A percentile compares a stretch with the other conserved stretches of the same genome.
Conservation (phyloP, 1,139 yeast genomes). For the Saccharomyces hybrid region DNA sequence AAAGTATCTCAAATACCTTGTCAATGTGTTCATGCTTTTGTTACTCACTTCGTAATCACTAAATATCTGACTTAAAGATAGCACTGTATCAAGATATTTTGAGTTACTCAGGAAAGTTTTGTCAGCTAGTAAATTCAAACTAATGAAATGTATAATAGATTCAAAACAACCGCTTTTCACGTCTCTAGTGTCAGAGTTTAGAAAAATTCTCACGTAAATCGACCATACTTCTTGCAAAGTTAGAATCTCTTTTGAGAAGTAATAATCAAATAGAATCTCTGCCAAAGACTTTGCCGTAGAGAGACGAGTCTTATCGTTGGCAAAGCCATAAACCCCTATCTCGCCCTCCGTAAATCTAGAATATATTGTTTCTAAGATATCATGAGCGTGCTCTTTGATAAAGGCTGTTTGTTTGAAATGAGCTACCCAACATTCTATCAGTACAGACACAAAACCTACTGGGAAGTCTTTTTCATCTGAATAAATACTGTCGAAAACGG, state of each 20-base stretch:
- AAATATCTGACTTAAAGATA: constrained; percentile 17
- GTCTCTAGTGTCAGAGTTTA: constrained; percentile 21
- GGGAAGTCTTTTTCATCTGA: constrained; percentile 21
- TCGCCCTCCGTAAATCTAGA: constrained; percentile 21
- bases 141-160: constrained; percentile 32
- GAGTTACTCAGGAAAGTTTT: constrained; percentile 21
- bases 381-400: constrained; percentile 17
- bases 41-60: constrained; percentile 8
- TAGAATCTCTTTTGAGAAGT: constrained; percentile 11
- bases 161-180: constrained; percentile 31
- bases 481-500: constrained; percentile 17
- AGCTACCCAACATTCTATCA: constrained; percentile 22
- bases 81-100: constrained; percentile 24
- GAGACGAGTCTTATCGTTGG: constrained; percentile 29
- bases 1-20: constrained; percentile 20
- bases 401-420: constrained; percentile 19
- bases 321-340: constrained; percentile 24
- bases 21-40: constrained; percentile 14
- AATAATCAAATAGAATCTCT: constrained; percentile 29
- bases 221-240: constrained; percentile 20
- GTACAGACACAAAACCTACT: constrained; percentile 18
- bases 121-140: constrained; percentile 24
- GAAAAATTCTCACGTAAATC: constrained; percentile 28
- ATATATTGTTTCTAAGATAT: constrained; percentile 12
- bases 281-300: constrained; percentile 31